These are phyloP conservation scores for Phytophthora aleatoria DNA, from an alignment of 352 stramenopile species.

Conservation along the genomic window DNA sequence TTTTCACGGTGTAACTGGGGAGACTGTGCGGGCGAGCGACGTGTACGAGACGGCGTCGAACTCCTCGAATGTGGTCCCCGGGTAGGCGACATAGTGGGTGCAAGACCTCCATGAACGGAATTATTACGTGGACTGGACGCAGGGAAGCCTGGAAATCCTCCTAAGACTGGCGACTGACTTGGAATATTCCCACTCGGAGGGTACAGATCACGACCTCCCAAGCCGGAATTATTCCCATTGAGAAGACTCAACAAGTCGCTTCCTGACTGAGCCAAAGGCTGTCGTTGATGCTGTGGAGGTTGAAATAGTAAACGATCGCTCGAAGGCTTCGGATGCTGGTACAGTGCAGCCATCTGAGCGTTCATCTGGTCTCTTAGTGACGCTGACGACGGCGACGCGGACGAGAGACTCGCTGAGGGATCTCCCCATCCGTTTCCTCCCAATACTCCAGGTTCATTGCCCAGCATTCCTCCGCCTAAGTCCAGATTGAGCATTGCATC, in stretches of 20 bases:
- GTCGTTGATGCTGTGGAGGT: conserved; percentile 29
- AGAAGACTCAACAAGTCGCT: conserved; percentile 46
- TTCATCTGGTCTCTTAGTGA: conserved; percentile 78
- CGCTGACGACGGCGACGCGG: conserved; percentile 29
- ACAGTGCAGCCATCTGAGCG: conserved; percentile 76
- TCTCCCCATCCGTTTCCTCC: conserved; percentile 22
- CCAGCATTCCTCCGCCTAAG: conserved; percentile 22
- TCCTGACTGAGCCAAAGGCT: conserved; percentile 43
- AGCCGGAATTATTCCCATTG: conserved; percentile 22
- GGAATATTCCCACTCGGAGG: conserved; percentile 23
- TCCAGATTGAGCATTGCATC: conserved; percentile 50
- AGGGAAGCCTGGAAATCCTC: conserved; percentile 24
- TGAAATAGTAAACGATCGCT: conserved; percentile 32
- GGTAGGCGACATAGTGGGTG: conserved; percentile 27
- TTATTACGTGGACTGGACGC: conserved; percentile 16
- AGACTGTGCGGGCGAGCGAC: conserved; percentile 46
- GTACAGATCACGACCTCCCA: conserved; percentile 18
- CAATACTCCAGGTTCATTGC: conserved; percentile 12
- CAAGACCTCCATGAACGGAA: conserved; percentile 9
- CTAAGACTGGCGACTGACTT: conserved; percentile 19
- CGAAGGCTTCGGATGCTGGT: conserved; percentile 41
- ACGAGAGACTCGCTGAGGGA: conserved; percentile 17
- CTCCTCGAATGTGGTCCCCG: conserved; percentile 27
- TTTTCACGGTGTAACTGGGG: conserved; percentile 42
- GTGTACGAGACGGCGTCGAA: conserved; percentile 37